Conservation (phyloP, 139 green algal genomes). For the Asterochloris erici region DNA sequence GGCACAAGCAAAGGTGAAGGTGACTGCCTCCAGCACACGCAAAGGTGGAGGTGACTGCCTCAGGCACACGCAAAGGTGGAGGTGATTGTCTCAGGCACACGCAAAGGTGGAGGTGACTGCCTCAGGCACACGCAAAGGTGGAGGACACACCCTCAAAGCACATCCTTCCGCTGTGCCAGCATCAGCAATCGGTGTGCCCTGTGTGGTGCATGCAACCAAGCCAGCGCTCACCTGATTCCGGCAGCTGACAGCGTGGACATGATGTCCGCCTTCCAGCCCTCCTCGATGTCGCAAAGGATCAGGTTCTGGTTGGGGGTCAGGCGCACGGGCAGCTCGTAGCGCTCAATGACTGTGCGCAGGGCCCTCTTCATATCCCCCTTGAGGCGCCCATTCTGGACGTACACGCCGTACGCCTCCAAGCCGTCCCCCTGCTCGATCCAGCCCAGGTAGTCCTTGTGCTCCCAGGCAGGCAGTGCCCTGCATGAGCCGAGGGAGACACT, state of each 20-base stretch:
- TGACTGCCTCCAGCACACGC: no score
- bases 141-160: no score
- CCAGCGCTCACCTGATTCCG: slow-evolving; percentile 13
- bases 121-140: no score
- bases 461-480: slow-evolving; percentile 87
- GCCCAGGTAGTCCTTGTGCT: slow-evolving; percentile 95
- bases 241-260: slow-evolving; percentile 46
- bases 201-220: no score
- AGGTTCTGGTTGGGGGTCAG: slow-evolving; percentile 92
- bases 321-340: slow-evolving; percentile 63
- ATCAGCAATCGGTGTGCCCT: no score
- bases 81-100: no score
- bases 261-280: slow-evolving; percentile 82
- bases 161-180: no score
- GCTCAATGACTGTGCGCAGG: slow-evolving; percentile 79
- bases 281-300: slow-evolving; percentile 89
- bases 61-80: no score
- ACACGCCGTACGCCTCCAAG: slow-evolving; percentile 88
- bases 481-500: slow-evolving; percentile 29
- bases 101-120: no score
- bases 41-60: no score
- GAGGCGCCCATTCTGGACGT: slow-evolving; percentile 87
- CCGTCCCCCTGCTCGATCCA: slow-evolving; percentile 95
- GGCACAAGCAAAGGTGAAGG: background rate
- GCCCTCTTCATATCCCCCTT: slow-evolving; percentile 88